Evolutionary conservation across 257 asterid genomes (phyloP).

Genomic region (Solanum neorickii): DNA sequence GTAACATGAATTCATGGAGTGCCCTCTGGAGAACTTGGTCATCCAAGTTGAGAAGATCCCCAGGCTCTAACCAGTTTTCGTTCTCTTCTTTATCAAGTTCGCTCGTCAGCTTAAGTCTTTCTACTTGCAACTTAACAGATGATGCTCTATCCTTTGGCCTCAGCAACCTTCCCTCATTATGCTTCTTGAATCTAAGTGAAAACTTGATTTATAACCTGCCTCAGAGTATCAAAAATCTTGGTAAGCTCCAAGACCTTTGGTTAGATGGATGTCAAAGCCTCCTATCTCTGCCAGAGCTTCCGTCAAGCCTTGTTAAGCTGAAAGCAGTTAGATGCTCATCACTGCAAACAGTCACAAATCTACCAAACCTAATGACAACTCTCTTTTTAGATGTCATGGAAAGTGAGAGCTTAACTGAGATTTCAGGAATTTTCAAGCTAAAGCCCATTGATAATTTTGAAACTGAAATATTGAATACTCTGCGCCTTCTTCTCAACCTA

Average conservation of each 20-base stretch:
- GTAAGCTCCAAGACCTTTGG: slow-evolving; percentile 4
- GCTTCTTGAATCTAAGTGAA: slow-evolving; percentile 6
- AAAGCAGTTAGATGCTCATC: background rate
- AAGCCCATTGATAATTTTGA: background rate
- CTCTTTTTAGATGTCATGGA: background rate
- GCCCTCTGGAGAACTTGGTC: background rate
- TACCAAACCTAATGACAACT: slow-evolving; percentile 2
- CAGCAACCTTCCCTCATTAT: background rate
- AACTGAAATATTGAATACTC: background rate
- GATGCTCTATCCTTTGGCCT: background rate
- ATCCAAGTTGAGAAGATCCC: background rate
- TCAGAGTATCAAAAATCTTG: background rate
- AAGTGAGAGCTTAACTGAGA: background rate
- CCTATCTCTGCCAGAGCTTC: slow-evolving; percentile 7
- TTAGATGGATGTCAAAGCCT: background rate
- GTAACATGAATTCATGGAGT: background rate
- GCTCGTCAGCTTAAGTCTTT: slow-evolving; percentile 4
- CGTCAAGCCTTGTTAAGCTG: background rate
- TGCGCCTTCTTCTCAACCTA: background rate
- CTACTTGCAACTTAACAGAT: slow-evolving; percentile 1
- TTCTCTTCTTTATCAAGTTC: slow-evolving; percentile 2
- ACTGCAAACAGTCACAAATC: slow-evolving; percentile 3
- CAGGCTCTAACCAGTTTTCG: background rate
- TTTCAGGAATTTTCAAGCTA: slow-evolving; percentile 7
- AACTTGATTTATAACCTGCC: background rate